These are phyloP conservation scores for Cystobasidiopsis lactophilus DNA, from an alignment of 768 basidiomycete genomes.

Conservation along the genomic window DNA sequence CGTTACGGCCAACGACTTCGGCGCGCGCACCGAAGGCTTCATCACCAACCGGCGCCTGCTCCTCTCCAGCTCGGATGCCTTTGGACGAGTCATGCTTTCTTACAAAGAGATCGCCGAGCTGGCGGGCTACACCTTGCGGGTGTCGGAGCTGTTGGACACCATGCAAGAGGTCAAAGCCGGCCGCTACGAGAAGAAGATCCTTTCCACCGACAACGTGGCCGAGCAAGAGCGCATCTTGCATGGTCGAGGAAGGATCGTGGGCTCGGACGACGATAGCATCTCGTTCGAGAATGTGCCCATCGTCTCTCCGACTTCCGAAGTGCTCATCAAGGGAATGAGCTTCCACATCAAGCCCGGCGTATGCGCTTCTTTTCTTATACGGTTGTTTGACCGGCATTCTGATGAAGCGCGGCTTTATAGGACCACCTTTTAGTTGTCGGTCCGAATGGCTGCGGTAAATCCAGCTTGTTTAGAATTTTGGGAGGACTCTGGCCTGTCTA, in stretches of 20 bases:
- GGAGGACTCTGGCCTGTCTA: slow-evolving; percentile 90
- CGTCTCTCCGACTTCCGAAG: slow-evolving; percentile 84
- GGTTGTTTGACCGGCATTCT: neutral
- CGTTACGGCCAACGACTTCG: slow-evolving; percentile 42
- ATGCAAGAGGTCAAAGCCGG: slow-evolving; percentile 68
- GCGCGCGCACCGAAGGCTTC: slow-evolving; percentile 78
- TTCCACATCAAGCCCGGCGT: slow-evolving; percentile 80
- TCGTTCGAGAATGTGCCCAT: slow-evolving; percentile 83
- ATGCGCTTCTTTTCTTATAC: slow-evolving; percentile 19
- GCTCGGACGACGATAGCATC: slow-evolving; percentile 54
- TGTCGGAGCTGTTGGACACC: slow-evolving; percentile 66
- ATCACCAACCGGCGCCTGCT: slow-evolving; percentile 50
- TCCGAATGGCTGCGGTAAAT: slow-evolving; percentile 48
- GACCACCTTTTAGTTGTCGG: slow-evolving; percentile 83
- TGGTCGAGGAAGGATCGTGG: slow-evolving; percentile 53
- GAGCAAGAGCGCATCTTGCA: slow-evolving; percentile 65
- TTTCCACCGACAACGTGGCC: slow-evolving; percentile 34
- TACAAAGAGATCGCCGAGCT: slow-evolving; percentile 82
- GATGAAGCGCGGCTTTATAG: slow-evolving; percentile 32
- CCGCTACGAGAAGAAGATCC: slow-evolving; percentile 68
- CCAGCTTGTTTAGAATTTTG: slow-evolving; percentile 77
- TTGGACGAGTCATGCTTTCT: slow-evolving; percentile 87
- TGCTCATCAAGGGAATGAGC: slow-evolving; percentile 59
- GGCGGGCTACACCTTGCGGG: slow-evolving; percentile 83
- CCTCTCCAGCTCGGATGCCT: slow-evolving; percentile 41